A percentile compares a stretch with the other conserved stretches of the same genome.
Conservation (phyloP, 2,329 filamentous ascomycete genomes). For the Sarocladium oryzae region DNA sequence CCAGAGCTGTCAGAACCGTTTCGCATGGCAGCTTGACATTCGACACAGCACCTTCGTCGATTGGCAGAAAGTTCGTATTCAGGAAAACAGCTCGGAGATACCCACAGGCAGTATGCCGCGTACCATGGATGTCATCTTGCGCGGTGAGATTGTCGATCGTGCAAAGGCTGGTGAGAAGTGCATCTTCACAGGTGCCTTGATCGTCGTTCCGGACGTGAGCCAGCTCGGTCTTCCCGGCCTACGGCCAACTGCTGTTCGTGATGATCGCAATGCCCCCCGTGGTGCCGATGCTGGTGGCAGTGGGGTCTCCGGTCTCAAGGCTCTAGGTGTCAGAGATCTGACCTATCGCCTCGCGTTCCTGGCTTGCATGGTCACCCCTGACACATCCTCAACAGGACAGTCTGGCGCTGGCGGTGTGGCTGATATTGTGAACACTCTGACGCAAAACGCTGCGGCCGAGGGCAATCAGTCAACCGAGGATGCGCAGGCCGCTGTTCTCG, state of each 20-base stretch:
- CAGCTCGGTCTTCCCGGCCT: conserved; percentile 87
- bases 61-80: conserved; percentile 97
- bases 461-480: conserved; percentile 68
- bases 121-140: conserved; percentile 93
- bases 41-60: conserved; percentile 96
- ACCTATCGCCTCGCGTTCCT: conserved; percentile 97
- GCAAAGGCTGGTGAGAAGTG: conserved; percentile 98
- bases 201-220: conserved; percentile 94
- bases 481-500: conserved; percentile 79
- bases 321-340: conserved; percentile 87
- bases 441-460: conserved; percentile 55
- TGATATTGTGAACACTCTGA: conserved; percentile 80
- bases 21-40: conserved; percentile 96
- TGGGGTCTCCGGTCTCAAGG: conserved; percentile 82
- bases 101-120: conserved; percentile 97
- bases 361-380: conserved; percentile 90
- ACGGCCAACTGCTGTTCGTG: conserved; percentile 74
- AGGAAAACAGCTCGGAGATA: conserved; percentile 97
- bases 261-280: conserved; percentile 66
- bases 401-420: conserved; percentile 55
- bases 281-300: conserved; percentile 75
- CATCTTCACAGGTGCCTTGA: conserved; percentile 92
- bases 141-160: conserved; percentile 94
- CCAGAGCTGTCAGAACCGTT: conserved; percentile 74
- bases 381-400: conserved; percentile 74